These are phyloP conservation scores for Apocynum venetum DNA, from an alignment of 257 asterid species.

Conservation along the genomic window DNA sequence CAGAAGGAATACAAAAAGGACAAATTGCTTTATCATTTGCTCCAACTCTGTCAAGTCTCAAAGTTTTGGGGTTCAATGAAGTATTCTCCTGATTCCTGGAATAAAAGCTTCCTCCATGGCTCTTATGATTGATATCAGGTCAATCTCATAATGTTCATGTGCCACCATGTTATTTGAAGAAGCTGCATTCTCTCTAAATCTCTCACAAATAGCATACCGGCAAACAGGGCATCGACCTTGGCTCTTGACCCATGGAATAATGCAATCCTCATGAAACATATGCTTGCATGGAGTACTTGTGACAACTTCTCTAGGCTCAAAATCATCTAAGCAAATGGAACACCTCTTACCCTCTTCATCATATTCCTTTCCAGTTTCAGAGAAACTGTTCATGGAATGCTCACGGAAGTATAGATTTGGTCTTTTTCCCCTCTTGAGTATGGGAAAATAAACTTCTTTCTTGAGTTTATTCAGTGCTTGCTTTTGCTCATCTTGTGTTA, in stretches of 20 bases:
- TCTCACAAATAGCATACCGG: constrained; percentile 36
- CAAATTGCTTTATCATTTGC: neutral
- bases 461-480: constrained; percentile 47
- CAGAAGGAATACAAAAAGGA: neutral
- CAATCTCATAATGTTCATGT: constrained; percentile 10
- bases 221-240: constrained; percentile 81
- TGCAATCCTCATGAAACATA: constrained; percentile 91
- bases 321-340: constrained; percentile 82
- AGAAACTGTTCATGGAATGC: constrained; percentile 25
- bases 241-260: constrained; percentile 81
- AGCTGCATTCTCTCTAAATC: constrained; percentile 15
- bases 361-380: constrained; percentile 10
- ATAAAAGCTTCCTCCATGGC: constrained; percentile 32
- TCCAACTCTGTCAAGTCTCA: neutral
- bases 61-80: neutral
- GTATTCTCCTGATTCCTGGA: constrained; percentile 15
- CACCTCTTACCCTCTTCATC: constrained; percentile 60
- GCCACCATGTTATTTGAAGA: constrained; percentile 3
- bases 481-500: constrained; percentile 52
- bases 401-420: constrained; percentile 35
- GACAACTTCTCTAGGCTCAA: constrained; percentile 54
- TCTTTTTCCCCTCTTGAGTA: constrained; percentile 33
- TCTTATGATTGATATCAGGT: constrained; percentile 20
- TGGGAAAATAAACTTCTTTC: constrained; percentile 73
- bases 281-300: constrained; percentile 77